phyloP scores from a whole-genome alignment of 306 rosid genomes.

The Rosa rugosa region DNA sequence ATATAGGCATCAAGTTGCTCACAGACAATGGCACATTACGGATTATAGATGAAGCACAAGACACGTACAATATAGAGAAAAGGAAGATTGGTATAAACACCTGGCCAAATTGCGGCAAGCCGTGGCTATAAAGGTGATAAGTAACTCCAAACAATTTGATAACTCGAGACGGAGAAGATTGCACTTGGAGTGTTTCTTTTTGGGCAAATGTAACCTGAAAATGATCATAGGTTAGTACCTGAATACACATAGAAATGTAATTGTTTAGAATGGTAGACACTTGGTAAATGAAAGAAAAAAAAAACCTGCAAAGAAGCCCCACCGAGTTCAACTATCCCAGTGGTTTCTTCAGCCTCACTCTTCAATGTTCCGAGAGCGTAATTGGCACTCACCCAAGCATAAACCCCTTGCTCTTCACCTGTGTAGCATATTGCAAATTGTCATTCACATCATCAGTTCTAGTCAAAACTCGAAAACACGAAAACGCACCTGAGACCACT shows the following conservation, averaged over 20 bases:
- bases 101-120: constrained; percentile 50
- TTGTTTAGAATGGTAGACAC: background rate
- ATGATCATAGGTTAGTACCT: background rate
- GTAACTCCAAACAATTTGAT: constrained; percentile 45
- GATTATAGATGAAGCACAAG: no score
- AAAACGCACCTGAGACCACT: constrained; percentile 6
- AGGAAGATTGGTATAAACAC: constrained; percentile 13
- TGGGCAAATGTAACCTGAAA: constrained; percentile 38
- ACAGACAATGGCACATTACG: no score
- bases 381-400: constrained; percentile 59
- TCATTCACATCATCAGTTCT: no score
- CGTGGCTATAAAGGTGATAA: constrained; percentile 36
- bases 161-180: constrained; percentile 22
- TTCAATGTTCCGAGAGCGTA: constrained; percentile 56
- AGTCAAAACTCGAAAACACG: no score
- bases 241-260: constrained; percentile 1
- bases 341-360: constrained; percentile 42
- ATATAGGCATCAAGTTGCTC: no score
- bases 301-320: constrained; percentile 56
- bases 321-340: constrained; percentile 55
- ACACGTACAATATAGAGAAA: background rate
- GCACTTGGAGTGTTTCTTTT: constrained; percentile 24
- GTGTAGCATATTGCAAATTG: background rate
- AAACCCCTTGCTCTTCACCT: constrained; percentile 49
- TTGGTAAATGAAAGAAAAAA: constrained; percentile 32